phyloP scores from a whole-genome alignment of 2,329 filamentous ascomycete species.

The Daldinia eschscholtzii region DNA sequence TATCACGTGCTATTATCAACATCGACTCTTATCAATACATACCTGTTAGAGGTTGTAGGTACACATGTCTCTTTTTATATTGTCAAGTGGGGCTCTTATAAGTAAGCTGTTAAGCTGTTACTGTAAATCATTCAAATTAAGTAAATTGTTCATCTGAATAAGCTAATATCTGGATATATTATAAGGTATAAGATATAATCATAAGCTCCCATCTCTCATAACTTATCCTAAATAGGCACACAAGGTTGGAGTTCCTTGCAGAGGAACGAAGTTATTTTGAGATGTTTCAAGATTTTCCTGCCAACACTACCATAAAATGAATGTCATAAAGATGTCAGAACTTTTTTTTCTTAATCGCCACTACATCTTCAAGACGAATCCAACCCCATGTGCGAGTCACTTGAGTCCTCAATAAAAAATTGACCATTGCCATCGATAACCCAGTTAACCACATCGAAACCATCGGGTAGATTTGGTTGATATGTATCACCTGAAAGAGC shows the following conservation, averaged over 20 bases:
- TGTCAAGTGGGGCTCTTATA: background rate
- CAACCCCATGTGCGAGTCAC: background rate
- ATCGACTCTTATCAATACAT: background rate
- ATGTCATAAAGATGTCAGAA: background rate
- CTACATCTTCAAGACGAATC: background rate
- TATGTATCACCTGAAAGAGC: no score
- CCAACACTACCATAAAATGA: no score
- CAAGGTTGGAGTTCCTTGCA: no score
- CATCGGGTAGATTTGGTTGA: no score
- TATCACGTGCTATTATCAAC: constrained; percentile 9
- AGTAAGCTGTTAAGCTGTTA: background rate
- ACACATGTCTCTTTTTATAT: background rate
- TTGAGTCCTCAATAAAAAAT: background rate
- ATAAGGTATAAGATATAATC: no score
- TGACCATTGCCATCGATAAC: no score
- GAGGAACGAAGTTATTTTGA: no score
- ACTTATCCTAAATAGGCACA: no score
- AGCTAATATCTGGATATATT: background rate
- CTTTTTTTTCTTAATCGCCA: background rate
- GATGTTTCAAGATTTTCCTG: no score
- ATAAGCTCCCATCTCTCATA: no score
- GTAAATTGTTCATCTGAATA: background rate
- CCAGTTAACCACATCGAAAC: no score
- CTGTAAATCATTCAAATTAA: background rate
- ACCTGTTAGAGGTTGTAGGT: no score